A percentile compares a stretch with the other conserved stretches of the same genome.
Conservation (phyloP, 2,329 filamentous ascomycete genomes). For the Pseudocercospora eumusae region DNA sequence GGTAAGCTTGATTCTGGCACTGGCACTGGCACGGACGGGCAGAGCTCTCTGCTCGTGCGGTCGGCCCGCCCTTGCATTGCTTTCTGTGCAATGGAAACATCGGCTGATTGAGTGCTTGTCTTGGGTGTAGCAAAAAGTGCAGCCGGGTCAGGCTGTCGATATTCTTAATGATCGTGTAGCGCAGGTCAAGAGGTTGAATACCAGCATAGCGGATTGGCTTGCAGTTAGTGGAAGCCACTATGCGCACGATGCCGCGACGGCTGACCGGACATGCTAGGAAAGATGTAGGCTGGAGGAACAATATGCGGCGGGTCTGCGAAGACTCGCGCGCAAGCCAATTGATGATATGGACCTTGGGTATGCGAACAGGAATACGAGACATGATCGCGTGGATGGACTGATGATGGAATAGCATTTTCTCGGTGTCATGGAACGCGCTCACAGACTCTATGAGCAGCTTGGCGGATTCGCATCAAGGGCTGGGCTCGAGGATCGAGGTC, state of each 20-base stretch:
- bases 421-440: conserved; percentile 86
- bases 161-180: conserved; percentile 84
- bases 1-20: conserved; percentile 58
- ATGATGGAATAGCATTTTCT: conserved; percentile 69
- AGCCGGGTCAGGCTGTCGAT: conserved; percentile 77
- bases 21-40: too few relatives aligned
- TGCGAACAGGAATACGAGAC: background rate
- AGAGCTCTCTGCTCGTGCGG: conserved; percentile 3
- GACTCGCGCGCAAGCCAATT: conserved; percentile 62
- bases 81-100: conserved; percentile 20
- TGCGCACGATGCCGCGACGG: conserved; percentile 16
- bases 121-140: conserved; percentile 68
- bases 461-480: conserved; percentile 77
- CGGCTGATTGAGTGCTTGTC: background rate
- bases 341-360: conserved; percentile 84
- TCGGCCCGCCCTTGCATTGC: conserved; percentile 8
- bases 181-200: conserved; percentile 81
- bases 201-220: conserved; percentile 93
- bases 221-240: conserved; percentile 62
- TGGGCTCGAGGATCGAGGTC: conserved; percentile 78
- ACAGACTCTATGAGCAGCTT: conserved; percentile 75
- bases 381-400: conserved; percentile 21
- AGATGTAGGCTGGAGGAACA: conserved; percentile 87
- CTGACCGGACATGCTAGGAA: conserved; percentile 61
- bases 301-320: conserved; percentile 80